Evolutionary conservation across 768 basidiomycete species (phyloP).

Genomic region (Lactarius vividus): DNA sequence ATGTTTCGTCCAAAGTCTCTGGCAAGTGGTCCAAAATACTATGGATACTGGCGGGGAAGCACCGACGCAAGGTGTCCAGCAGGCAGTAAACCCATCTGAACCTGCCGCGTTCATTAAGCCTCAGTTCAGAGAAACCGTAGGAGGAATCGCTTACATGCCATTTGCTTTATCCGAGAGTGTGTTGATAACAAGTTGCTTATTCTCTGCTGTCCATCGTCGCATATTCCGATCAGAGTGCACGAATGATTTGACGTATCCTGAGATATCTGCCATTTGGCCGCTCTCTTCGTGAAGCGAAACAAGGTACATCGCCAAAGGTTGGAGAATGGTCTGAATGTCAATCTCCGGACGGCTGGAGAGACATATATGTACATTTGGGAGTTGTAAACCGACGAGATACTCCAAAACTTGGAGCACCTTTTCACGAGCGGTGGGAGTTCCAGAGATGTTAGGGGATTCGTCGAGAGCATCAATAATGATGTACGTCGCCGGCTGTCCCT

Average conservation of each 20-base stretch:
- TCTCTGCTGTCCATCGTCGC: not conserved
- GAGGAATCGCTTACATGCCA: not conserved
- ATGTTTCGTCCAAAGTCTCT: conserved; percentile 3
- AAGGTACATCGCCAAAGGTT: not conserved
- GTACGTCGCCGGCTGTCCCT: not conserved
- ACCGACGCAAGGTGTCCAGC: not conserved
- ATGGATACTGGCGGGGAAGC: not conserved
- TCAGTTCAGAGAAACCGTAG: not conserved
- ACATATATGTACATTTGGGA: conserved; percentile 6
- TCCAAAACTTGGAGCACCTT: not conserved
- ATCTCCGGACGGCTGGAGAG: conserved; percentile 5
- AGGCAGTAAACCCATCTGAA: conserved; percentile 8
- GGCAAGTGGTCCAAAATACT: not conserved
- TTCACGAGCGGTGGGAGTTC: not conserved
- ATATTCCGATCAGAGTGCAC: not conserved
- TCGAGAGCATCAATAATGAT: conserved; percentile 11
- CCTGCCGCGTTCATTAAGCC: not conserved
- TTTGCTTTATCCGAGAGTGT: not conserved
- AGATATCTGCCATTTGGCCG: conserved; percentile 1
- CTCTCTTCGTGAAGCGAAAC: not conserved
- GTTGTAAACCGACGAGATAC: not conserved
- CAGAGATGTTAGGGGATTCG: not conserved
- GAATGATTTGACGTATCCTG: not conserved
- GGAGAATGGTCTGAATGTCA: not conserved
- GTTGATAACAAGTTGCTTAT: not conserved